Evolutionary conservation across 2,329 filamentous ascomycete genomes (phyloP), one percentile per base, ranked within the genome.

Genomic region (Xylariaceae sp.): DNA sequence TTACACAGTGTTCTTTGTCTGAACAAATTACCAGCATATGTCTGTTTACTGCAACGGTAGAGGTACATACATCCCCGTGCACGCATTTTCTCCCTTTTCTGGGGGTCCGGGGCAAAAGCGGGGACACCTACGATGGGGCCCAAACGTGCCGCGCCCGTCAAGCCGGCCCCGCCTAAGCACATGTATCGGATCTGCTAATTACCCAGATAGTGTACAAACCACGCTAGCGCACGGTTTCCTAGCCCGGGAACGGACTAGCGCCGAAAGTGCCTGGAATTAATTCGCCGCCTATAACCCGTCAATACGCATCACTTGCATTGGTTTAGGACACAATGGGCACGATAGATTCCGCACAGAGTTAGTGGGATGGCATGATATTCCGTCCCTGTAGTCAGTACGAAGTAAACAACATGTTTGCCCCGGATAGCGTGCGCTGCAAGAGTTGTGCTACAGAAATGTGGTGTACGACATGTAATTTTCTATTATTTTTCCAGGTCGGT

Each of bases 71-170:
- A 3, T 45, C n/a, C 13, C 5, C 41, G 13, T 45, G 13, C n/a
- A 45, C 41, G n/a, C 9, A 10, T 35, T 51, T 34, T 15, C 41
- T 13, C 23, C 30, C 23, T 51, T 51, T 51, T 35, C 23, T n/a
- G 49, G 49, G 23, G 49, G 49, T 51, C 49, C 49, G 49, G 49
- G 49, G 49, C 49, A 51, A 51, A 50, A 55, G 23, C 51, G 61
- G 61, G 56, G 47, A 61, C 37, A 61, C 37, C 37, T 41, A 10
- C 4, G 50, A 61, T 57, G 58, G 61, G 59, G 53, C 34, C 54
- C 30, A 57, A 59, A 57, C 50, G 49, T 57, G 55, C 53, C 15
- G 13, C 48, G n/a, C 44, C 53, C 8, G 39, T 30, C 44, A 55
- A 45, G 18, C 13, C 41, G 37, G 15, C 35, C 35, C 49, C 49